A percentile compares a stretch with the other conserved stretches of the same genome.
These are phyloP conservation scores for Cruciata laevipes DNA, from an alignment of 257 asterid species.

Conservation along the genomic window DNA sequence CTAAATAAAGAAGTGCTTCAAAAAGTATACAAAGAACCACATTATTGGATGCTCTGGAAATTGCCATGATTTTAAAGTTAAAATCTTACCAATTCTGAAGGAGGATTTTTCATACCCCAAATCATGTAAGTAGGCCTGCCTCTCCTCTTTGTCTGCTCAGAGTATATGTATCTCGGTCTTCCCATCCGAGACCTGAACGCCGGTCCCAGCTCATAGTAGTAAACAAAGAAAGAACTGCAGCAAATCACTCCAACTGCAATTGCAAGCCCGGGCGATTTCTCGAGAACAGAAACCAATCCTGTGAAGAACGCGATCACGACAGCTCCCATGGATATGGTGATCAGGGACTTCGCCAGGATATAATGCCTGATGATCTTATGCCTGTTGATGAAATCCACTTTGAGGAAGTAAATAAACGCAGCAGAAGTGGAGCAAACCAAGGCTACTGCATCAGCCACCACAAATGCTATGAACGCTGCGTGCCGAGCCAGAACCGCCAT, in stretches of 20 bases:
- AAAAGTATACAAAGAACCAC: too few species aligned
- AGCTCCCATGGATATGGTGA: constrained; percentile 17
- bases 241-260: not conserved
- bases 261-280: constrained; percentile 7
- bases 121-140: constrained; percentile 11
- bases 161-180: constrained; percentile 1
- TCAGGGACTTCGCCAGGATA: not conserved
- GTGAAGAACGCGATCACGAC: constrained; percentile 17
- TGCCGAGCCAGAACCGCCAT: constrained; percentile 15
- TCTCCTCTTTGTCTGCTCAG: constrained; percentile 1
- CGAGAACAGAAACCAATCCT: constrained; percentile 16
- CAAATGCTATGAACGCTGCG: constrained; percentile 18
- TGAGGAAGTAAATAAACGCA: constrained; percentile 3
- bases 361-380: not conserved
- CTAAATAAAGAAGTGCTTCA: too few species aligned
- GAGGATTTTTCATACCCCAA: constrained; percentile 5
- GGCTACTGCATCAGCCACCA: constrained; percentile 14
- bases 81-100: constrained; percentile 2
- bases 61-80: not conserved
- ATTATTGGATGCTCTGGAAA: too few species aligned
- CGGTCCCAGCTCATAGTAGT: constrained; percentile 10
- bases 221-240: constrained; percentile 7
- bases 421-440: constrained; percentile 16
- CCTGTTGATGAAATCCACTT: not conserved
- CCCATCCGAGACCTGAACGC: constrained; percentile 1